These are phyloP conservation scores for Dentipellis fragilis DNA, from an alignment of 768 basidiomycete species.

Conservation along the genomic window DNA sequence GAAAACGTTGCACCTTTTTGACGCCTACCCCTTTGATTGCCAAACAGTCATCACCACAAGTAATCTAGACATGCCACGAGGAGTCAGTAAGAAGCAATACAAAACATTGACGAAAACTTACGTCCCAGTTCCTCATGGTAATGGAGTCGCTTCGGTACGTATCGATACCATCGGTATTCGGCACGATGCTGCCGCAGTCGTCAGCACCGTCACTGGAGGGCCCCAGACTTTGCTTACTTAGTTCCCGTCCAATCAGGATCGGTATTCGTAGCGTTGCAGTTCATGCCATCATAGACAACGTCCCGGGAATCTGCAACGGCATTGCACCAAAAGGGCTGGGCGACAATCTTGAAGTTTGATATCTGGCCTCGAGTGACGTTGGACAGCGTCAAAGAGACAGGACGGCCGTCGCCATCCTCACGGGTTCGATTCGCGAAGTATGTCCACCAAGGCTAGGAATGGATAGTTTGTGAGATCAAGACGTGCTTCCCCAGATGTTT, in stretches of 20 bases:
- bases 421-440: constrained; percentile 37
- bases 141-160: constrained; percentile 43
- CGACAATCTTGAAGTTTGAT: constrained; percentile 38
- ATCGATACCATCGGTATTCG: constrained; percentile 56
- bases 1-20: constrained; percentile 13
- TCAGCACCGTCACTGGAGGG: neutral
- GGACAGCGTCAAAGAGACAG: constrained; percentile 43
- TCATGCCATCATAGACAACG: constrained; percentile 47
- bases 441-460: constrained; percentile 41
- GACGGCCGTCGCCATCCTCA: constrained; percentile 47
- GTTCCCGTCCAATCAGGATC: constrained; percentile 45
- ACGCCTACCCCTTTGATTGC: constrained; percentile 45
- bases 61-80: constrained; percentile 22
- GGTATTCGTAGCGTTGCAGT: constrained; percentile 45
- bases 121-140: constrained; percentile 44
- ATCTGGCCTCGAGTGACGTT: constrained; percentile 33
- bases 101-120: constrained; percentile 8
- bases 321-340: constrained; percentile 55
- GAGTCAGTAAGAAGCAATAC: neutral
- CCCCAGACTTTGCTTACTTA: constrained; percentile 17
- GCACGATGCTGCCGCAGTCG: constrained; percentile 32
- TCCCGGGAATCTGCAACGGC: constrained; percentile 39
- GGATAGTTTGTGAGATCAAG: neutral
- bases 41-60: constrained; percentile 56
- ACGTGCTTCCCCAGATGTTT: neutral